phyloP scores from a whole-genome alignment of 306 rosid genomes.

The Vigna mungo region DNA sequence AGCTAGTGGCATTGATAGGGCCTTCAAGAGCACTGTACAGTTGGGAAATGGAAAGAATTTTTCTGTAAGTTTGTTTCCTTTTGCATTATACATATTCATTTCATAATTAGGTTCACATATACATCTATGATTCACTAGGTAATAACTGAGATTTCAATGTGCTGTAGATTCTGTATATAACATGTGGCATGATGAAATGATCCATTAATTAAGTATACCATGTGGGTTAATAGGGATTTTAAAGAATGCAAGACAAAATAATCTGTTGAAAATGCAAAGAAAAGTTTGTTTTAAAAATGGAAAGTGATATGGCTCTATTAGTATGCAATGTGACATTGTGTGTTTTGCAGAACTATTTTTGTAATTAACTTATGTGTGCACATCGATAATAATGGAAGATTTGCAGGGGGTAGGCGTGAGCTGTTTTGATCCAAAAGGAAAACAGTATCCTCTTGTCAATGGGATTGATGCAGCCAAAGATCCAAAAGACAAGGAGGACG shows the following conservation, averaged over 20 bases:
- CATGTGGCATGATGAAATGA: constrained; percentile 17
- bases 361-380: background rate
- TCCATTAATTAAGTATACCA: background rate
- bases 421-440: constrained; percentile 63
- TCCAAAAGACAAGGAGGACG: constrained; percentile 56
- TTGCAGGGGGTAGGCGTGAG: constrained; percentile 84
- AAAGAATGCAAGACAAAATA: background rate
- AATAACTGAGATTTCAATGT: constrained; percentile 31
- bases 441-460: constrained; percentile 63
- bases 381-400: constrained; percentile 5
- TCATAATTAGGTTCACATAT: constrained; percentile 18
- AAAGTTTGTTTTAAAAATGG: background rate
- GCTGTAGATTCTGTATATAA: background rate
- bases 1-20: constrained; percentile 87
- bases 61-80: constrained; percentile 59
- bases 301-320: constrained; percentile 21
- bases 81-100: background rate
- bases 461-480: constrained; percentile 68
- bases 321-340: constrained; percentile 4
- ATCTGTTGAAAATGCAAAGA: background rate
- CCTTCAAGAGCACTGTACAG: constrained; percentile 59
- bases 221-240: background rate
- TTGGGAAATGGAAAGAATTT: constrained; percentile 77
- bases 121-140: background rate
- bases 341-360: background rate